These are phyloP conservation scores for barley (Hordeum vulgare) DNA, from an alignment of 176 grass and related monocot species.

Conservation along the genomic window DNA sequence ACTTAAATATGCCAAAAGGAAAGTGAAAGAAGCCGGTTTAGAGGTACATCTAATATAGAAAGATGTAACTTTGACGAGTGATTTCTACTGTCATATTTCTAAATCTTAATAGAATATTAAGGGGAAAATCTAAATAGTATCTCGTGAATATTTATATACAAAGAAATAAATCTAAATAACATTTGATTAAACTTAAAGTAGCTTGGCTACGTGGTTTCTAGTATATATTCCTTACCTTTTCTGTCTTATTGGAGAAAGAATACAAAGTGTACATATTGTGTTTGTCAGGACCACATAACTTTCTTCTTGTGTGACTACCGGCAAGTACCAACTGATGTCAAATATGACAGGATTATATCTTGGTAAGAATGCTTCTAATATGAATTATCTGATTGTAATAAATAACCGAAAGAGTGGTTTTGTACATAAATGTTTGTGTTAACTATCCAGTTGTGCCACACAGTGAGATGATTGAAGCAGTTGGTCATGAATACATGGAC, in stretches of 20 bases:
- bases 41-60: conserved; percentile 39
- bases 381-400: not conserved
- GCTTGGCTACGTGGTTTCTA: no score
- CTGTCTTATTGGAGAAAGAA: no score
- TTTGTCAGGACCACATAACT: conserved; percentile 51
- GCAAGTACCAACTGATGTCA: conserved; percentile 39
- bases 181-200: no score
- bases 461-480: conserved; percentile 90
- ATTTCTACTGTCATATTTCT: not conserved
- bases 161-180: no score
- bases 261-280: not conserved
- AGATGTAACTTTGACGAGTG: not conserved
- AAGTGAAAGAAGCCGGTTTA: conserved; percentile 70
- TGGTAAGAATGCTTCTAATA: conserved; percentile 38
- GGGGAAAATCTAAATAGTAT: not conserved
- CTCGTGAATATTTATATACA: not conserved
- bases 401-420: not conserved
- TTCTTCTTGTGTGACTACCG: conserved; percentile 90
- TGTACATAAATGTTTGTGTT: not conserved
- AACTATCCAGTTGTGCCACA: not conserved
- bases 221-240: no score
- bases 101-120: not conserved
- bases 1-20: conserved; percentile 45
- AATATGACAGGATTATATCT: conserved; percentile 81
- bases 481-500: conserved; percentile 81